Evolutionary conservation across 2,329 filamentous ascomycete genomes (phyloP), one percentile per base, ranked within the genome.

Genomic region (Fusarium incarnatum): DNA sequence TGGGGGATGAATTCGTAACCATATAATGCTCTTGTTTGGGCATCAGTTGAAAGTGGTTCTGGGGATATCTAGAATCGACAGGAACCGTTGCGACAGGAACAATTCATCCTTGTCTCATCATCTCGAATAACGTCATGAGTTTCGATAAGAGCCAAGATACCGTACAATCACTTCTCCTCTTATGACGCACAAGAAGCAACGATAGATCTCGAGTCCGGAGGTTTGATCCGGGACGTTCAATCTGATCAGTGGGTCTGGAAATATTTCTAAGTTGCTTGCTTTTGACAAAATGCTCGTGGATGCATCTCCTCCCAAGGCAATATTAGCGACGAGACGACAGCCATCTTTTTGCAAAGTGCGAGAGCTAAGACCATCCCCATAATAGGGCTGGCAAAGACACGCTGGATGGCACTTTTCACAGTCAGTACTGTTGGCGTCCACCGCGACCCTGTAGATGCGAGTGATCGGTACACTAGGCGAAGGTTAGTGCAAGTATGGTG

Each of bases 231-330:
- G 18, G 1, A 4, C 11, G 18, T 11, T 6, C 16, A 37, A 18
- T n/a, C 1, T 10, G 15, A 18, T 6, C 16, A 37, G 34, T 2
- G 34, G 34, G 5, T 11, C 34, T n/a, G 9, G 18, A 11, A 37
- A 37, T n/a, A n/a, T 6, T 37, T 0, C 5, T n/a, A 5, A 4
- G 34, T 11, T 37, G 34, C 3, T 37, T 37, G 34, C 34, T 37
- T 37, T 4, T n/a, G 16, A 18, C 2, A n/a, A 37, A 3, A 1
- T 6, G 11, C 4, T 11, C 3, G 1, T 37, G 34, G 6, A 11
- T n/a, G 9, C 5, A 2, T 37, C n/a, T 37, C 32, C 32, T 10
- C 1, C 18, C 32, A 10, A 1, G 9, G 8, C 10, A 10, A 9
- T 34, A 10, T 5, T 4, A 10, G 8, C 8, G 3, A 27, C 9